Conservation (phyloP, 192 early-diverging fungal species). For the Backusella parvicylindrica region DNA sequence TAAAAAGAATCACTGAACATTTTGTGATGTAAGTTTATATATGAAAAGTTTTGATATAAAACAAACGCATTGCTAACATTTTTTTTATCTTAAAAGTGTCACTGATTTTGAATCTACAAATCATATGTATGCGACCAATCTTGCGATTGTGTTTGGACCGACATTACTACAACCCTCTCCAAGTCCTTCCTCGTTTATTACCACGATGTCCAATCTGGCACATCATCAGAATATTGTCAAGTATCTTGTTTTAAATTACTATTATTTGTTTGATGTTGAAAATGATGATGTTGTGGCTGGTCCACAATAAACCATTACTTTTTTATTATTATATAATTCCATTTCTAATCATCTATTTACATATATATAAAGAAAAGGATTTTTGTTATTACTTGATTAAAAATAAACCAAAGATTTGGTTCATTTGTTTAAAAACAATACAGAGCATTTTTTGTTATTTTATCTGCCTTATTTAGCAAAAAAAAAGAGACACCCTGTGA, state of each 20-base stretch:
- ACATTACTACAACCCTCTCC: slow-evolving; percentile 72
- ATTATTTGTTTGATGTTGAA: slow-evolving; percentile 74
- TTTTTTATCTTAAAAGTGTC: slow-evolving; percentile 27
- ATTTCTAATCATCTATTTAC: neutral
- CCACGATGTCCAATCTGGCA: slow-evolving; percentile 71
- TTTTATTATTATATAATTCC: neutral
- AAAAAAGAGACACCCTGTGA: neutral
- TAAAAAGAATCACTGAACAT: slow-evolving; percentile 70
- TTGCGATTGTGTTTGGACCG: slow-evolving; percentile 93
- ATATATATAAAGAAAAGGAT: neutral
- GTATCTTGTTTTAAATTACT: slow-evolving; percentile 70
- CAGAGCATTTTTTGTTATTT: neutral
- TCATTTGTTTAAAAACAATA: neutral
- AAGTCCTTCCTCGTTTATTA: slow-evolving; percentile 51
- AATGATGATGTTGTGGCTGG: slow-evolving; percentile 37
- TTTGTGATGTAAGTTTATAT: slow-evolving; percentile 45
- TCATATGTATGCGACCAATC: slow-evolving; percentile 86
- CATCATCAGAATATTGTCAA: slow-evolving; percentile 69
- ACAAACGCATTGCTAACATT: neutral
- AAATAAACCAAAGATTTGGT: neutral
- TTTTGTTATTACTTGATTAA: neutral
- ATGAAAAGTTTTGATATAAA: neutral
- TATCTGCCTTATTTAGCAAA: neutral
- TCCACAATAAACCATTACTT: neutral
- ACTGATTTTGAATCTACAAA: slow-evolving; percentile 76